Evolutionary conservation across 208 protist species (phyloP), one percentile per base, ranked within the genome.

Genomic region (Wallacemonas sp.): DNA sequence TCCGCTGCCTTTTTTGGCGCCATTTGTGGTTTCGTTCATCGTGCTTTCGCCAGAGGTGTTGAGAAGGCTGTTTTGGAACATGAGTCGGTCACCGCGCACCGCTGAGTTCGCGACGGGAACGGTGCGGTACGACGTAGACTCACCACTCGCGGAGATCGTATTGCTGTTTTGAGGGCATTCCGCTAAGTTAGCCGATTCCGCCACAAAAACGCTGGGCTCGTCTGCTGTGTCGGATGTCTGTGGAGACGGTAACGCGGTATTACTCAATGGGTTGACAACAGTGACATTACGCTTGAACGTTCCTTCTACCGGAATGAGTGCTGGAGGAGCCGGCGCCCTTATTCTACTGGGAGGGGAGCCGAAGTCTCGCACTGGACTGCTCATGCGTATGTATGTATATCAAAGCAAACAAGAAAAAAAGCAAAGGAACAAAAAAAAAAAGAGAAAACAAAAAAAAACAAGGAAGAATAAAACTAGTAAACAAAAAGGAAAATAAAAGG

Each of bases 401-500:
- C 22, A 4, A 46, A 46, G 4, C 42, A 19, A 5, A 6, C 17
- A 6, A 17, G 36, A 41, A 49, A 26, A 49, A 26, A 9, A 14
- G 38, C 45, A 59, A 31, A 12, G 36, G 42, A 65, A 59, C 54
- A 11, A 70, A 45, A 51, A 34, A 62, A 38, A 36, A 5, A 28
- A 49, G 21, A 46, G 36, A 60, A 55, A 66, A 15, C 61, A 56
- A 17, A 62, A 33, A 41, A 59, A 28, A 34, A 66, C 60, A 53
- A 59, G 64, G 26, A 69, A 68, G 26, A 74, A 19, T 19, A 72
- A 44, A 68, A 45, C 26, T 30, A 38, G 44, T 22, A 54, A 41
- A 54, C 3, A 26, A n/a, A 54, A 54, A 24, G 46, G 26, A 54
- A 54, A 54, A 54, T 2, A 54, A 46, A 14, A 47, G 22, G 24